A percentile compares a stretch with the other conserved stretches of the same genome.
These are phyloP conservation scores for Leccinum longicurvipes DNA, from an alignment of 768 basidiomycete genomes.

Conservation along the genomic window DNA sequence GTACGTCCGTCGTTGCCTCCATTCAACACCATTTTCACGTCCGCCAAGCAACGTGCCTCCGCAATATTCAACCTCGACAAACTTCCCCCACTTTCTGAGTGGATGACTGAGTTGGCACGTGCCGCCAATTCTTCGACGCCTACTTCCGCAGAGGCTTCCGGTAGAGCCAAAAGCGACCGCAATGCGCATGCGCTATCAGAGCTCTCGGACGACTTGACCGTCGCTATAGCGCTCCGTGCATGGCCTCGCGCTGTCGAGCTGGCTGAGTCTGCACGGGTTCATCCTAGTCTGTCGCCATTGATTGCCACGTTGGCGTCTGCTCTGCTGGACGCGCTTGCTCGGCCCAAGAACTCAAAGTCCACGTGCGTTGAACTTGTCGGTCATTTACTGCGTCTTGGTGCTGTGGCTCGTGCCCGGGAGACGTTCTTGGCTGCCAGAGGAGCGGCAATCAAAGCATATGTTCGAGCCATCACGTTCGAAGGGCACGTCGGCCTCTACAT, in stretches of 20 bases:
- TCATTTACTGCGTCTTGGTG: constrained; percentile 70
- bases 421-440: constrained; percentile 80
- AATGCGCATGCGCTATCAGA: constrained; percentile 88
- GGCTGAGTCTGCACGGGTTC: constrained; percentile 80
- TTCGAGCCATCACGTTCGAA: constrained; percentile 88
- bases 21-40: background rate
- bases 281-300: constrained; percentile 58
- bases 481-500: constrained; percentile 85
- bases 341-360: constrained; percentile 74
- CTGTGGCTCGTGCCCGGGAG: constrained; percentile 66
- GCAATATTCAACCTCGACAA: constrained; percentile 34
- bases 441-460: constrained; percentile 67
- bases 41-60: constrained; percentile 30
- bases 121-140: constrained; percentile 41
- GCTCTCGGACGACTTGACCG: constrained; percentile 87
- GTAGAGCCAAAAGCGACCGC: constrained; percentile 73
- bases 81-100: constrained; percentile 66
- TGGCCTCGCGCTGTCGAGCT: constrained; percentile 86
- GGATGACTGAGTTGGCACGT: constrained; percentile 68
- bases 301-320: constrained; percentile 66
- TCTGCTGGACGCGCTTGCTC: constrained; percentile 70
- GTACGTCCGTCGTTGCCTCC: constrained; percentile 28
- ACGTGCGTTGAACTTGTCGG: constrained; percentile 67
- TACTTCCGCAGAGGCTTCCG: constrained; percentile 37
- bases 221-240: constrained; percentile 83